Conservation (phyloP, 2,329 filamentous ascomycete genomes). For the Fusarium sp. region DNA sequence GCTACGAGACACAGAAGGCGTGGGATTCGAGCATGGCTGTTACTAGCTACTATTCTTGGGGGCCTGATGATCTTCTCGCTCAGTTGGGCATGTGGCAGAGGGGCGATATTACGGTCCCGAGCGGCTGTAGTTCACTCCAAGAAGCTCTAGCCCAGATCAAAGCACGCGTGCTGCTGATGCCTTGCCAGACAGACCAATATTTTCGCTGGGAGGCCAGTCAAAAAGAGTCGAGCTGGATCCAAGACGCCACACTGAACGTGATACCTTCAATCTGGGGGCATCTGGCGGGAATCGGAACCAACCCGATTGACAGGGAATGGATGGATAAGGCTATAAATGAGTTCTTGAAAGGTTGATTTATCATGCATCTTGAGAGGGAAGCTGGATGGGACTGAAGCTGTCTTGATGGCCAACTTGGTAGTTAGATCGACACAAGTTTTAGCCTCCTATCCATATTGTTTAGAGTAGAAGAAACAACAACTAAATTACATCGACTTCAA, state of each 20-base stretch:
- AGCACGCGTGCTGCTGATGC: constrained; percentile 72
- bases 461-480: not conserved
- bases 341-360: constrained; percentile 37
- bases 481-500: not conserved
- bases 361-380: not conserved
- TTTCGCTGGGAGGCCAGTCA: constrained; percentile 62
- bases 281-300: constrained; percentile 49
- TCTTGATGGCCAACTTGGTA: not conserved
- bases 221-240: constrained; percentile 47
- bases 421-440: not conserved
- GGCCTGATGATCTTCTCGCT: constrained; percentile 57
- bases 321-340: constrained; percentile 47
- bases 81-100: constrained; percentile 60
- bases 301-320: constrained; percentile 46
- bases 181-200: constrained; percentile 74
- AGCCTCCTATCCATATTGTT: not conserved
- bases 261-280: constrained; percentile 55
- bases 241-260: constrained; percentile 45
- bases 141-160: constrained; percentile 70
- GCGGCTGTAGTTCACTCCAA: constrained; percentile 52
- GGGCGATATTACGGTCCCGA: constrained; percentile 50
- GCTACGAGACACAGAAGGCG: constrained; percentile 52
- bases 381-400: not conserved
- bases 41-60: constrained; percentile 53
- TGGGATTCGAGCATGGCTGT: constrained; percentile 50